phyloP scores from a whole-genome alignment of 768 basidiomycete genomes.

The Coprinopsis strossmayeri region DNA sequence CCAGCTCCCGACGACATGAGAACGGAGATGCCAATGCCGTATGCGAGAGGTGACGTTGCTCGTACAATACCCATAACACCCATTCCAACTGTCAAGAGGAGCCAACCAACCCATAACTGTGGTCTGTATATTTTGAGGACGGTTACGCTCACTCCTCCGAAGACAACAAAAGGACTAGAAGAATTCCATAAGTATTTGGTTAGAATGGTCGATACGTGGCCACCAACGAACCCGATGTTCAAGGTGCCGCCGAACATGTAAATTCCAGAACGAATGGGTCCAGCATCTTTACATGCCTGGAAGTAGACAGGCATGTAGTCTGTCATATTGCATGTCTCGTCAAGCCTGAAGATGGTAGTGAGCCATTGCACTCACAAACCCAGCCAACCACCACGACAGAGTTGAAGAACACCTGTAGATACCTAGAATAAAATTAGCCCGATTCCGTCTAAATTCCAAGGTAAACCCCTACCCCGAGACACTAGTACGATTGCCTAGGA shows the following conservation, averaged over 20 bases:
- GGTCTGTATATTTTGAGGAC: conserved; percentile 26
- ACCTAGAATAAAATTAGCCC: conserved; percentile 17
- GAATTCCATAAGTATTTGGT: neutral
- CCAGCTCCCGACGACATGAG: conserved; percentile 19
- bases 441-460: neutral
- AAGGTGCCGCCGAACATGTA: conserved; percentile 27
- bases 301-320: conserved; percentile 39
- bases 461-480: conserved; percentile 24
- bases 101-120: conserved; percentile 29
- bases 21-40: conserved; percentile 16
- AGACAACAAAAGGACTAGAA: conserved; percentile 26
- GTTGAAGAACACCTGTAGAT: conserved; percentile 26
- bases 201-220: neutral
- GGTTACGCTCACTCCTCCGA: conserved; percentile 25
- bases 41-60: conserved; percentile 8
- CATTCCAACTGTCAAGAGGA: conserved; percentile 26
- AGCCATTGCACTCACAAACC: conserved; percentile 8
- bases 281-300: conserved; percentile 33
- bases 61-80: conserved; percentile 22
- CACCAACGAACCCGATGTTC: conserved; percentile 18
- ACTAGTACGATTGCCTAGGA: conserved; percentile 28
- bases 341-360: too few relatives aligned
- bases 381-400: conserved; percentile 8
- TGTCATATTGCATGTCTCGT: too few relatives aligned
- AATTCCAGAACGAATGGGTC: conserved; percentile 31